Evolutionary conservation across 169 alveolate species (phyloP).

Genomic region (Cryptosporidium ubiquitum): DNA sequence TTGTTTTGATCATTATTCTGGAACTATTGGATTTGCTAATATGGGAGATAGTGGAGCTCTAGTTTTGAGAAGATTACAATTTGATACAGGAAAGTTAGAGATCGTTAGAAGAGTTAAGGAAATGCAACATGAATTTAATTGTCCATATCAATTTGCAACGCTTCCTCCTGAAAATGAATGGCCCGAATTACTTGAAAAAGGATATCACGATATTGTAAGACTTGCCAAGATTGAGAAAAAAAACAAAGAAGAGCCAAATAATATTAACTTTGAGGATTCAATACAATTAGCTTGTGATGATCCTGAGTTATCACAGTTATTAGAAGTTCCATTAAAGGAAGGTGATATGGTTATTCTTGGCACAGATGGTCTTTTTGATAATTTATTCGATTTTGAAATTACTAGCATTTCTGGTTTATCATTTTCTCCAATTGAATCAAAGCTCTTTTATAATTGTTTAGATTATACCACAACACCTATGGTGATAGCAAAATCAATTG

Average conservation of each 20-base stretch:
- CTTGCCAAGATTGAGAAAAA: constrained; percentile 32
- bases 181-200: constrained; percentile 50
- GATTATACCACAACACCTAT: constrained; percentile 52
- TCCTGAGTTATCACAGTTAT: constrained; percentile 46
- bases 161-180: constrained; percentile 75
- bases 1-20: constrained; percentile 46
- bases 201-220: constrained; percentile 52
- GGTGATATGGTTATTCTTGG: constrained; percentile 81
- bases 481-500: constrained; percentile 63
- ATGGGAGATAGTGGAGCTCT: constrained; percentile 79
- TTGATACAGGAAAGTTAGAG: constrained; percentile 72
- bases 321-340: constrained; percentile 65
- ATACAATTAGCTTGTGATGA: constrained; percentile 43
- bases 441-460: constrained; percentile 10
- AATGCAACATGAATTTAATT: constrained; percentile 79
- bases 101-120: constrained; percentile 76
- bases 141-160: constrained; percentile 77
- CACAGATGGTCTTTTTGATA: constrained; percentile 84
- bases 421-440: constrained; percentile 57
- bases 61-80: constrained; percentile 73
- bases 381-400: constrained; percentile 80
- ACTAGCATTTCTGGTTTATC: constrained; percentile 66
- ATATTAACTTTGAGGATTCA: neutral
- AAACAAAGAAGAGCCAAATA: neutral
- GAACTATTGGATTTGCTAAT: constrained; percentile 72